Conservation (phyloP, 192 early-diverging fungal genomes). For the Hyaloraphidium curvatum region DNA sequence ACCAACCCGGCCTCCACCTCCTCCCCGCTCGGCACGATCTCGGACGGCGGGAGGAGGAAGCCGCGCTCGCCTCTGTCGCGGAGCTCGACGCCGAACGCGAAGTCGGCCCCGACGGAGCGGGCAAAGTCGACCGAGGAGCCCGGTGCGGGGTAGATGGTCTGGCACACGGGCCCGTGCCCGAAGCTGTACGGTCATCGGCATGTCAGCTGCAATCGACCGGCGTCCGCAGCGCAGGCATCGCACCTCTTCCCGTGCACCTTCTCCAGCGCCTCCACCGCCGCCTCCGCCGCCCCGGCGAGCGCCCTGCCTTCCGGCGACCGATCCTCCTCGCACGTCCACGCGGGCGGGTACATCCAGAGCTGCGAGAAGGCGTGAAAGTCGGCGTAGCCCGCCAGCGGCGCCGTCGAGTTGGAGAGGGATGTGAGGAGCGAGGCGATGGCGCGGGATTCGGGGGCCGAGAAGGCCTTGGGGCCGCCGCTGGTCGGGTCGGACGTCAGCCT, state of each 20-base stretch:
- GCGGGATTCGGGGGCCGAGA: slow-evolving; percentile 25
- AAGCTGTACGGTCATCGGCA: slow-evolving; percentile 12
- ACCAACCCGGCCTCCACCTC: slow-evolving; percentile 19
- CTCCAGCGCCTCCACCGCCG: slow-evolving; percentile 30
- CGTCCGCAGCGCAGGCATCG: slow-evolving; percentile 31
- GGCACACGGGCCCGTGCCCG: slow-evolving; percentile 33
- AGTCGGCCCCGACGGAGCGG: slow-evolving; percentile 24
- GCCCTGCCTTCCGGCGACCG: slow-evolving; percentile 21
- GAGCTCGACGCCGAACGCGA: slow-evolving; percentile 38
- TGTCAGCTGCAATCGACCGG: slow-evolving; percentile 7
- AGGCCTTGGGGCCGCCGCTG: slow-evolving; percentile 28
- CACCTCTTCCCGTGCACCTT: slow-evolving; percentile 24
- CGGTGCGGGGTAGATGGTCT: slow-evolving; percentile 31
- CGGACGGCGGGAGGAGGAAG: slow-evolving; percentile 30
- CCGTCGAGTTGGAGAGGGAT: neutral
- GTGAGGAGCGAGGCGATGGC: slow-evolving; percentile 17
- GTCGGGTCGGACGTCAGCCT: no score
- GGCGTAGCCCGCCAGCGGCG: slow-evolving; percentile 6
- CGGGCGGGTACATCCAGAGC: slow-evolving; percentile 39
- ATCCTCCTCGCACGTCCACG: slow-evolving; percentile 26
- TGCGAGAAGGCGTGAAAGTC: slow-evolving; percentile 39
- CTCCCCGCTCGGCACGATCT: slow-evolving; percentile 28
- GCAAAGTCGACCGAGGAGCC: slow-evolving; percentile 38
- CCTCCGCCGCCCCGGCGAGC: slow-evolving; percentile 19
- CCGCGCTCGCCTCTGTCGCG: slow-evolving; percentile 29